Evolutionary conservation across 495 filamentous ascomycete species (phyloP).

Genomic region (Darksidea phi): DNA sequence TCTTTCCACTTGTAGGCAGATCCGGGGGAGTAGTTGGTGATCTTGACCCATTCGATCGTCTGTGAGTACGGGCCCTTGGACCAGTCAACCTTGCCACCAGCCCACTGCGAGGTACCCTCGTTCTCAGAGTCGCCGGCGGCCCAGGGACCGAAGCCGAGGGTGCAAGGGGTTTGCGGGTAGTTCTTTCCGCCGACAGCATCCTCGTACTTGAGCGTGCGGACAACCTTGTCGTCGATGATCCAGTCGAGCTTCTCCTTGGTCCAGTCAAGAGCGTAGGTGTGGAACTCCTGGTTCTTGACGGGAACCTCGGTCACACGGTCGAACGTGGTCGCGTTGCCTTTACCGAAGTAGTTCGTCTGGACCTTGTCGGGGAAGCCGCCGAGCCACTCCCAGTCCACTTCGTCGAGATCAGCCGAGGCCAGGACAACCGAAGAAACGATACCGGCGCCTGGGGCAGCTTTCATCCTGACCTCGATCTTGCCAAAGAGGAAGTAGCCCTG

Average conservation of each 20-base stretch:
- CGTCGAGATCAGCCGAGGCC: constrained; percentile 81
- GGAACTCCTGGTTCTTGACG: constrained; percentile 59
- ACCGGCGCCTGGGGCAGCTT: constrained; percentile 69
- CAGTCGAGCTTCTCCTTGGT: constrained; percentile 68
- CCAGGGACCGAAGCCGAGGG: constrained; percentile 80
- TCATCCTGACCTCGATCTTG: constrained; percentile 65
- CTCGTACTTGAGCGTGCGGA: constrained; percentile 67
- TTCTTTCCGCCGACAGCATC: constrained; percentile 54
- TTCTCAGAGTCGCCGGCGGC: constrained; percentile 69
- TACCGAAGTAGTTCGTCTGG: constrained; percentile 85
- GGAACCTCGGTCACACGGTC: constrained; percentile 61
- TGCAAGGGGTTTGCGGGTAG: constrained; percentile 87
- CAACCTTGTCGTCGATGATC: constrained; percentile 66
- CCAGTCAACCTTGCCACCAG: constrained; percentile 75
- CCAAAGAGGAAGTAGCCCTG: constrained; percentile 80
- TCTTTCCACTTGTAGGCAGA: constrained; percentile 69
- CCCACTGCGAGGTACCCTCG: constrained; percentile 64
- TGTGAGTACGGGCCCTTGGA: constrained; percentile 68
- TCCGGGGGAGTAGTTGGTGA: constrained; percentile 68
- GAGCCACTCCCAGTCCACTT: constrained; percentile 73
- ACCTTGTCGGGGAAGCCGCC: constrained; percentile 59
- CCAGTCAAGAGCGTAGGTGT: constrained; percentile 87
- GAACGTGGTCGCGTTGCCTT: constrained; percentile 67
- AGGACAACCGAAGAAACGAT: constrained; percentile 82
- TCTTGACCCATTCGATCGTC: constrained; percentile 64